Evolutionary conservation across 2,329 filamentous ascomycete genomes (phyloP), one percentile per base, ranked within the genome.

Genomic region (Alternaria consortialis): DNA sequence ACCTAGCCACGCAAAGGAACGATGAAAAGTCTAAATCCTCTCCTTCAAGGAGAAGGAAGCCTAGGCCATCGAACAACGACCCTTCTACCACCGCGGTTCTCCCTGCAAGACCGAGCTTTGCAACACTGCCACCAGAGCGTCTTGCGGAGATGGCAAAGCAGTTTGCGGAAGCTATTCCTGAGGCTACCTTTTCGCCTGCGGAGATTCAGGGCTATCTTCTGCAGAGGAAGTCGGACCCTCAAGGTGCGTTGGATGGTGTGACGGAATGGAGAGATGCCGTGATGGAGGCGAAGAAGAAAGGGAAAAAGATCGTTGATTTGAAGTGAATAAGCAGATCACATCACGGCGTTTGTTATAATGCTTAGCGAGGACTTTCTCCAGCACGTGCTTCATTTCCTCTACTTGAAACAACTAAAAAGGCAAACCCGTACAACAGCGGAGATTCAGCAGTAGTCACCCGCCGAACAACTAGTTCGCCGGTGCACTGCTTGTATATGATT

Each of bases 201-300:
- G 67, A 71, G 17, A 50, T 69, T 0, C 65, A 69, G 17, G 63
- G 61, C 0, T 67, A 63, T 13, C 40, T 71, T 2, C 31, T 65
- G 3, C 43, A 56, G 52, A 39, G 46, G 27, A 64, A 62, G 48
- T 23, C n/a, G 7, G 62, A 64, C 51, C 58, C 62, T 3, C 27
- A 53, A 27, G 51, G 55, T 1, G 62, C 62, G 17, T 17, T 64
- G 17, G 53, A 51, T 0, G 58, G 37, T 4, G 58, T 56, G 1
- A 39, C 11, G 8, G 25, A n/a, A 15, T 60, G 53, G 58, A 56
- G 53, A 23, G 58, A 60, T 39, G 53, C 29, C 1, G 23, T 59
- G 36, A 12, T 59, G n/a, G 57, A 56, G 57, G 57, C 57, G n/a
- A 59, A 47, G 25, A 59, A 20, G 44, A 59, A 44, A 23, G 57